Conservation (phyloP, 441 rosid genomes). For the Isatis lusitanica region DNA sequence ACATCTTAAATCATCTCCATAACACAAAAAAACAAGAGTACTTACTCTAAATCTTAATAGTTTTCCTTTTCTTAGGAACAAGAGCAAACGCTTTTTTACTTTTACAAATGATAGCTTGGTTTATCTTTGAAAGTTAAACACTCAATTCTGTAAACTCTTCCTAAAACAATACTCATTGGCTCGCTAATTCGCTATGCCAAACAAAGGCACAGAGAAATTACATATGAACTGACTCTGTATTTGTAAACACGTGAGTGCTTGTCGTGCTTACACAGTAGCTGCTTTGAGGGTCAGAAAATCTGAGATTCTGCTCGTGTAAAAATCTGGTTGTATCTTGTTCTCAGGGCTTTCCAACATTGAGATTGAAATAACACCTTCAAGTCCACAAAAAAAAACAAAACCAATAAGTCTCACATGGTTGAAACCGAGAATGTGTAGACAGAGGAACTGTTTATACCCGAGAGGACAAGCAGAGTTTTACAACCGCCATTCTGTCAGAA, state of each 20-base stretch:
- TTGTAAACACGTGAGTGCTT: neutral
- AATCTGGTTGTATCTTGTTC: slow-evolving; percentile 71
- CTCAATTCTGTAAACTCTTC: no score
- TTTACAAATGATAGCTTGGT: no score
- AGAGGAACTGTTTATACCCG: slow-evolving; percentile 43
- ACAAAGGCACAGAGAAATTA: neutral
- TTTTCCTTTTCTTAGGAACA: neutral
- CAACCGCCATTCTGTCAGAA: slow-evolving; percentile 79
- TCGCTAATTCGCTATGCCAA: slow-evolving; percentile 14
- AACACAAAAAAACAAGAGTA: neutral
- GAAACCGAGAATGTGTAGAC: neutral
- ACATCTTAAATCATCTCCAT: slow-evolving; percentile 45
- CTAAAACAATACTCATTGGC: slow-evolving; percentile 16
- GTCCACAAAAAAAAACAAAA: neutral
- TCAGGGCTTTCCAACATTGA: slow-evolving; percentile 66
- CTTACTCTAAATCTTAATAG: no score
- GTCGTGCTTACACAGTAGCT: slow-evolving; percentile 54
- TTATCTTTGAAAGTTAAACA: no score
- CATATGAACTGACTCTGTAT: neutral
- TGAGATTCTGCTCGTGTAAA: slow-evolving; percentile 69
- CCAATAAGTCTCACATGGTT: neutral
- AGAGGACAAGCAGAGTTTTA: slow-evolving; percentile 75
- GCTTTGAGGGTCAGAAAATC: slow-evolving; percentile 69
- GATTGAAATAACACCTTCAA: slow-evolving; percentile 64
- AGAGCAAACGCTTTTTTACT: neutral